These are phyloP conservation scores for Zygoascus sp. DNA, from an alignment of 1,139 yeast species.

Conservation along the genomic window DNA sequence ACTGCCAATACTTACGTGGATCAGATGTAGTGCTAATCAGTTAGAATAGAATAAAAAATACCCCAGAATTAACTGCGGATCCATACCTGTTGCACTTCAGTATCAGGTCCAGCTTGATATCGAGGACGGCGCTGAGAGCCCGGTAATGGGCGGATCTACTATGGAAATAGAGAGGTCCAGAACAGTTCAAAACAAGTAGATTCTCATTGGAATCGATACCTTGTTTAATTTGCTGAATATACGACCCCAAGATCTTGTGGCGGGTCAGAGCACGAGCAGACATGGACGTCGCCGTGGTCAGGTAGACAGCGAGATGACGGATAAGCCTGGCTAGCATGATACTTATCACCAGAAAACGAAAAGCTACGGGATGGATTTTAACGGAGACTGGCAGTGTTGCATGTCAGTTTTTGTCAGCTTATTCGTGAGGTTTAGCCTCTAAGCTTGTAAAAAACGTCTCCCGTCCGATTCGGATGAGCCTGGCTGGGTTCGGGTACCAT, in stretches of 20 bases:
- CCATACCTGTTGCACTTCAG: constrained; percentile 3
- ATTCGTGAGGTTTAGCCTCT: no score
- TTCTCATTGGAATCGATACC: not conserved
- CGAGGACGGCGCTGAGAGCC: constrained; percentile 3
- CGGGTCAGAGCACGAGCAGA: not conserved
- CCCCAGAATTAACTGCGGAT: not conserved
- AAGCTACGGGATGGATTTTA: no score
- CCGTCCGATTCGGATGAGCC: no score
- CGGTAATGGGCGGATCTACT: not conserved
- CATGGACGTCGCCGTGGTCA: not conserved
- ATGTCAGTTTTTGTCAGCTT: no score
- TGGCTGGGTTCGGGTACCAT: no score
- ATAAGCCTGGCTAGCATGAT: not conserved
- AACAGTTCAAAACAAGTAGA: not conserved
- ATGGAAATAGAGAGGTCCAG: not conserved
- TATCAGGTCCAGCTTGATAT: constrained; percentile 7
- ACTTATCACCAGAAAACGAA: not conserved
- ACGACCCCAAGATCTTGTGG: not conserved
- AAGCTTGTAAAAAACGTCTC: no score
- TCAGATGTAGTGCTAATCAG: not conserved
- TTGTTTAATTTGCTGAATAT: not conserved
- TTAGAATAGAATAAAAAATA: not conserved
- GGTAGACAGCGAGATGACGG: not conserved
- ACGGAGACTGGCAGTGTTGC: no score
- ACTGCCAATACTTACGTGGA: constrained; percentile 1